Conservation (phyloP, 768 basidiomycete genomes). For the Mycena kentingensis region DNA sequence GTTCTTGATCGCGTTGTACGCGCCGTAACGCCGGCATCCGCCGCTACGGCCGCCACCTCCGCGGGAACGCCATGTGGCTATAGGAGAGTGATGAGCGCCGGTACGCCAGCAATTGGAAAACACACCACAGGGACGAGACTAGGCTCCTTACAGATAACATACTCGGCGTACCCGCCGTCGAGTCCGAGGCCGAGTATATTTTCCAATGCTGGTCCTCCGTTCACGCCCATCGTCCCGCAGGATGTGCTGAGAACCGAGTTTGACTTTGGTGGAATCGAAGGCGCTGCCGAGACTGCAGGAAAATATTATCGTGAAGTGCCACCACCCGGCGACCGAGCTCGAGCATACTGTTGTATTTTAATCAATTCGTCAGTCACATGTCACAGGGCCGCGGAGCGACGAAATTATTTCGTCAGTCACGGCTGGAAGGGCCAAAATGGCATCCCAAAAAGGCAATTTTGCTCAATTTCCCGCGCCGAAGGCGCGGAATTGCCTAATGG, state of each 20-base stretch:
- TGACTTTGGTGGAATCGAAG: slow-evolving; percentile 1
- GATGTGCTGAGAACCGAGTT: slow-evolving; percentile 2
- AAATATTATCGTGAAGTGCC: no score
- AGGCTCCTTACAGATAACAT: slow-evolving; percentile 7
- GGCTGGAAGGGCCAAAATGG: no score
- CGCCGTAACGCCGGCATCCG: slow-evolving; percentile 22
- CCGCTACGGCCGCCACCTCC: slow-evolving; percentile 19
- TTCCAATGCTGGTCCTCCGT: background rate
- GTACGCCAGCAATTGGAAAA: background rate
- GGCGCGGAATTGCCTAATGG: no score
- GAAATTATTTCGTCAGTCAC: no score
- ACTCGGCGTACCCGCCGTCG: slow-evolving; percentile 22
- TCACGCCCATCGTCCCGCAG: background rate
- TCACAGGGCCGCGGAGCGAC: no score
- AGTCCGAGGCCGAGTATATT: slow-evolving; percentile 10
- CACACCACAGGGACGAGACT: slow-evolving; percentile 19
- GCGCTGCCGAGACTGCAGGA: slow-evolving; percentile 18
- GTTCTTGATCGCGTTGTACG: slow-evolving; percentile 19
- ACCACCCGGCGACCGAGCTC: background rate
- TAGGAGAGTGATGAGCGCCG: background rate
- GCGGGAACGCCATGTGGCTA: slow-evolving; percentile 18
- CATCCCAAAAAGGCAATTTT: no score
- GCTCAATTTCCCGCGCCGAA: no score
- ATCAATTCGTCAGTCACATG: no score
- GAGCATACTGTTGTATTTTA: no score